Percentiles rank a stretch among this genome's conserved stretches.
These are phyloP conservation scores for Glycyrrhiza uralensis DNA, from an alignment of 306 rosid species.

Conservation along the genomic window DNA sequence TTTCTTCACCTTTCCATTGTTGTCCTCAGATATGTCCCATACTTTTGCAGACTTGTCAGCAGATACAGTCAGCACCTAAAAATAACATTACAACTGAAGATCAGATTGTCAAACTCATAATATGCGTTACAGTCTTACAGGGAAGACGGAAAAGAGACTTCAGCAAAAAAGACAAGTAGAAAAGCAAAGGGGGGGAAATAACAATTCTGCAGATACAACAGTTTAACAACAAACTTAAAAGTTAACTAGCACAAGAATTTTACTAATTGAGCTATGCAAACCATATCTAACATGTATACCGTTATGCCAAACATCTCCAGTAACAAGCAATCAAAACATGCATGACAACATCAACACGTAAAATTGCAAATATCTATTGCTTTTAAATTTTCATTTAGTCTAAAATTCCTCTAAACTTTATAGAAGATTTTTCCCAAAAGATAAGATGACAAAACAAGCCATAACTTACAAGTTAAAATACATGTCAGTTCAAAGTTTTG, in stretches of 20 bases:
- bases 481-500: not conserved
- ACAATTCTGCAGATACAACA: not conserved
- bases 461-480: not conserved
- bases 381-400: constrained; percentile 10
- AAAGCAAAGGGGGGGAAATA: not conserved
- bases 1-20: constrained; percentile 68
- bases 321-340: not conserved
- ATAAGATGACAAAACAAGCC: not conserved
- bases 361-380: not conserved
- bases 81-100: constrained; percentile 18
- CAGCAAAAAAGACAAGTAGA: not conserved
- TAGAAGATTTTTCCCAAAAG: not conserved
- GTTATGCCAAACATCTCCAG: not conserved
- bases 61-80: constrained; percentile 85
- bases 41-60: constrained; percentile 93
- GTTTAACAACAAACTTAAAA: not conserved
- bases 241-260: not conserved
- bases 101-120: constrained; percentile 25
- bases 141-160: not conserved
- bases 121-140: not conserved
- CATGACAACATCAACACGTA: constrained; percentile 7
- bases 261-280: not conserved
- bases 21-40: constrained; percentile 83
- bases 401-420: not conserved
- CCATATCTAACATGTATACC: not conserved